Conservation (phyloP, 768 basidiomycete genomes). For the Gelatoporia subvermispora region DNA sequence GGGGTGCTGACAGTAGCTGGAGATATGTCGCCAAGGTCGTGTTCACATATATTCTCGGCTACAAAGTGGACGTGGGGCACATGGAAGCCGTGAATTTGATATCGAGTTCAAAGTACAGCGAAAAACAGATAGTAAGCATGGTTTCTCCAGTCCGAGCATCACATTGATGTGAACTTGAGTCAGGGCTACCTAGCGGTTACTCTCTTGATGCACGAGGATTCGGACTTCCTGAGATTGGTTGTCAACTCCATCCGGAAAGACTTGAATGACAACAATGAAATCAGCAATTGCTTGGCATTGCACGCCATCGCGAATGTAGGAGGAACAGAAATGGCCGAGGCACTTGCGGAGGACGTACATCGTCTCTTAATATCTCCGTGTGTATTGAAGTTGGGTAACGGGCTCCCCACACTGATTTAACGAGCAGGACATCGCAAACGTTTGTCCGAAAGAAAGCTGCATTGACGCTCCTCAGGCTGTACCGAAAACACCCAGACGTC, state of each 20-base stretch:
- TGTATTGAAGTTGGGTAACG: slow-evolving; percentile 15
- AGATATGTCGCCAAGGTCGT: slow-evolving; percentile 99
- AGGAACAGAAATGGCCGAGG: slow-evolving; percentile 97
- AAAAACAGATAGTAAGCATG: slow-evolving; percentile 91
- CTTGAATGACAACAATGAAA: slow-evolving; percentile 88
- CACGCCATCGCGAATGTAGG: slow-evolving; percentile 99
- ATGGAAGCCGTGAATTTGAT: slow-evolving; percentile 99
- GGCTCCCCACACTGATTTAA: not conserved
- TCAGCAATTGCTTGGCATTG: slow-evolving; percentile 92
- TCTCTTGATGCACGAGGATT: slow-evolving; percentile 97
- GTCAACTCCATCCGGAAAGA: slow-evolving; percentile 99
- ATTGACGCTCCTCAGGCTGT: slow-evolving; percentile 84
- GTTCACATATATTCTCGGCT: slow-evolving; percentile 98
- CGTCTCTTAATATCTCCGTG: slow-evolving; percentile 92
- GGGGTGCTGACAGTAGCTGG: not conserved
- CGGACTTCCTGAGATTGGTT: slow-evolving; percentile 91
- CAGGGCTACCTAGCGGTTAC: slow-evolving; percentile 98
- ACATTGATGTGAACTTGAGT: not conserved
- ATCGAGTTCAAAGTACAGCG: slow-evolving; percentile 90
- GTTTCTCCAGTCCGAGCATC: not conserved
- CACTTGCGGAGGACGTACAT: slow-evolving; percentile 90
- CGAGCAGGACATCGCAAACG: slow-evolving; percentile 76
- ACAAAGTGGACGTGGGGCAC: slow-evolving; percentile 98
- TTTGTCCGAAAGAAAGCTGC: slow-evolving; percentile 99
- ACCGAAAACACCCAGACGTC: slow-evolving; percentile 93